Base-by-base conservation (phyloP, 176 grass and related monocot species). In the Puya raimondii region DNA sequence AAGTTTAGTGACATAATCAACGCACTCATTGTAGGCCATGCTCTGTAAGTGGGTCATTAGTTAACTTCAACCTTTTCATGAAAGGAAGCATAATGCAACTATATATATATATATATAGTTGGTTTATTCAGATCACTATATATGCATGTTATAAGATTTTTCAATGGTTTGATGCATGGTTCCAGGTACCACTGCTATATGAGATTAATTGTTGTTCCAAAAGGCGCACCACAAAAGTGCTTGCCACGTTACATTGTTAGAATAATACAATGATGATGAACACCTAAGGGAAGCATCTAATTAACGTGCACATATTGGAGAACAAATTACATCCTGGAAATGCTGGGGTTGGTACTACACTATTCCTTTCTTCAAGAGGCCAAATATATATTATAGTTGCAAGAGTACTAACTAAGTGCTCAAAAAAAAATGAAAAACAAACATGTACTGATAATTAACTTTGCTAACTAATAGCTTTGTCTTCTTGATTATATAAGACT, bases 261-360 rank as follows among this genome's bases (percentile, higher is more conserved):
- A 7, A 65, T 64, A 71, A 13, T 79, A 53, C 68, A 66, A 79
- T 42, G 20, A 79, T 42, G 20, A 64, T 72, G 0, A 53, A 57
- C 77, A 79, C 50, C 67, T 71, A 79, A 79, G 33, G 22, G 27
- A 63, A 66, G 77, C 58, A 79, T 42, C 77, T 72, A 65, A 42
- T 42, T 42, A 72, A 65, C 51, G n/a, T 51, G 49, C 51, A 26
- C 8, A 61, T 16, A 61, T 61, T 16, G 56, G 56, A 21, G 56
- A 22, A 61, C 15, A 61, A 20, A 16, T 61, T 17, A 61, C 7
- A 18, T 16, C 54, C 20, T 17, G 20, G 9, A 20, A 59, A 59
- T 59, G 54, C 56, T 61, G 7, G 17, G 20, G 13, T 16, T 59
- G 16, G 15, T 59, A 59, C 56, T 61, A 20, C 56, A 61, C 33